Evolutionary conservation across 371 early-diverging fungal genomes (phyloP).

Genomic region (Rhizopus sp.): DNA sequence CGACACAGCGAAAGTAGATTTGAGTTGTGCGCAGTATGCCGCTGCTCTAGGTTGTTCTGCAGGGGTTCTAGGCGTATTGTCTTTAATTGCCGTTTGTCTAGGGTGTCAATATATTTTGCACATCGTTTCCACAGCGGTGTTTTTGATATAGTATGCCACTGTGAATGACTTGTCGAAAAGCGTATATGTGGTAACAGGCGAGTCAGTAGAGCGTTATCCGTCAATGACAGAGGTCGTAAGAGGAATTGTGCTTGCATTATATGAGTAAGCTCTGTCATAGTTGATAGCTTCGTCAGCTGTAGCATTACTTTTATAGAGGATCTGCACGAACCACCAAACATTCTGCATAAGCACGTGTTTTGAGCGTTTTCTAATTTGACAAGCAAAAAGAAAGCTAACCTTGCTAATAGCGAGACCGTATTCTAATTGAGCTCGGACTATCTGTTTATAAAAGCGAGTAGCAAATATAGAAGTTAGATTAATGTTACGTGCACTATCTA

Average conservation of each 20-base stretch:
- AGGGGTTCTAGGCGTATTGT: too few species aligned
- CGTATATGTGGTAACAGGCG: slow-evolving; percentile 1
- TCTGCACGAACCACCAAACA: background rate
- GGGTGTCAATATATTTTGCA: too few species aligned
- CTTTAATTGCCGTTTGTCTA: too few species aligned
- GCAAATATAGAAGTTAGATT: too few species aligned
- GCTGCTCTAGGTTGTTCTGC: too few species aligned
- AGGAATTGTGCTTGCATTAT: slow-evolving; percentile 12
- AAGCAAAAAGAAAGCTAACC: too few species aligned
- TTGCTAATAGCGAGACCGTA: too few species aligned
- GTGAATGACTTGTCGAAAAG: background rate
- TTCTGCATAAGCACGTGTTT: background rate
- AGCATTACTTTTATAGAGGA: slow-evolving; percentile 11
- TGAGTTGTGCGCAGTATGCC: too few species aligned
- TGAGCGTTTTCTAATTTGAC: background rate
- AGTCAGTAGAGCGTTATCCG: slow-evolving; percentile 3
- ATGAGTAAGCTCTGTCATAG: background rate
- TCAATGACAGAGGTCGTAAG: background rate
- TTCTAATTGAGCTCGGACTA: too few species aligned
- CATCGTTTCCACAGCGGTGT: background rate
- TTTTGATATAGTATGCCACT: background rate
- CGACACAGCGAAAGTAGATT: too few species aligned
- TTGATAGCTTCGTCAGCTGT: slow-evolving; percentile 10
- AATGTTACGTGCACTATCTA: too few species aligned
- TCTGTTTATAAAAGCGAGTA: too few species aligned